Evolutionary conservation across 1,284 basidiomycete genomes (phyloP).

Genomic region (Moesziomyces antarcticus): DNA sequence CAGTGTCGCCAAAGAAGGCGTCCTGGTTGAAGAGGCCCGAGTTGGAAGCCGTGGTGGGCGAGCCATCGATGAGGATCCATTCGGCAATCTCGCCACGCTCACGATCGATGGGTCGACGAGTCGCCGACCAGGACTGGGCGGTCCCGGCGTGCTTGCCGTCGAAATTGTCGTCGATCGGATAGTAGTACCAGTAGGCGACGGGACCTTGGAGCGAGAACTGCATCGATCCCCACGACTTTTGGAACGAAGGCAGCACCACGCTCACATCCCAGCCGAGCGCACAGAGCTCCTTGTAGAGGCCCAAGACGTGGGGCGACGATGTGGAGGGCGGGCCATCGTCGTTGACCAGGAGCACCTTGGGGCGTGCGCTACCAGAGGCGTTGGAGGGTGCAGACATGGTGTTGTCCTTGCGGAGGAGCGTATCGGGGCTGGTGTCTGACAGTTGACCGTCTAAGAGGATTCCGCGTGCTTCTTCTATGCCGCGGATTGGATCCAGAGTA

Average conservation of each 20-base stretch:
- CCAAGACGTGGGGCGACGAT: conserved; percentile 62
- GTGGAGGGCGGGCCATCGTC: conserved; percentile 64
- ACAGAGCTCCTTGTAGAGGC: conserved; percentile 52
- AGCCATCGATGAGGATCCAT: conserved; percentile 65
- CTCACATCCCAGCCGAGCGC: conserved; percentile 61
- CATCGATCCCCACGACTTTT: conserved; percentile 62
- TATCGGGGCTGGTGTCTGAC: conserved; percentile 15
- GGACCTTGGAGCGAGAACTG: conserved; percentile 51
- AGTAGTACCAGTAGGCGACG: conserved; percentile 66
- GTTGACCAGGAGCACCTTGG: conserved; percentile 61
- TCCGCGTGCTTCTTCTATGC: background rate
- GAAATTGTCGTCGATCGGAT: conserved; percentile 57
- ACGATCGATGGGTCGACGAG: conserved; percentile 46
- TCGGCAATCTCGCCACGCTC: conserved; percentile 60
- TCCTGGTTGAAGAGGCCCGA: conserved; percentile 60
- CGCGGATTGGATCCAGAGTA: background rate
- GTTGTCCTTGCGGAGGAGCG: background rate
- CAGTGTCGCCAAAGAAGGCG: conserved; percentile 36
- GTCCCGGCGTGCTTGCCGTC: conserved; percentile 50
- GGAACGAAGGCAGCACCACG: conserved; percentile 63
- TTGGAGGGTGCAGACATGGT: background rate
- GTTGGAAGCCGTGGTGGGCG: conserved; percentile 64
- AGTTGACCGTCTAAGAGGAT: conserved; percentile 26
- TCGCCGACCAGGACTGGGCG: conserved; percentile 55
- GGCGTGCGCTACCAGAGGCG: conserved; percentile 4